Conservation (phyloP, 176 grass and related monocot genomes). For the Oryza glumipatula region DNA sequence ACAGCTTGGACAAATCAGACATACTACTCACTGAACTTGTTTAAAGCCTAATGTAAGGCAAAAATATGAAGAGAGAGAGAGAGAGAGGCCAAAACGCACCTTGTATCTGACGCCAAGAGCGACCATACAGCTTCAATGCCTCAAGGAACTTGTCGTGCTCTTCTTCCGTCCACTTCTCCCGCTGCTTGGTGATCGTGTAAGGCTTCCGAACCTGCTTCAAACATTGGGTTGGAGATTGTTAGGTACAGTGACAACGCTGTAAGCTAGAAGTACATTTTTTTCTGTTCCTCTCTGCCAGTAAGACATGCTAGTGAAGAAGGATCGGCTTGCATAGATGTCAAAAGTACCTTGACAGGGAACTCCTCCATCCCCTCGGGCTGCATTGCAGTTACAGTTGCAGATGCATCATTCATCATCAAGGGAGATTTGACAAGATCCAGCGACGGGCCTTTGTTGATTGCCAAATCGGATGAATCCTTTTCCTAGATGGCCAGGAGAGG, state of each 20-base stretch:
- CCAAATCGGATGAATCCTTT: conserved; percentile 22
- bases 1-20: conserved; percentile 50
- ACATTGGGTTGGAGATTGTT: not conserved
- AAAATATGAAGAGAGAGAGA: not conserved
- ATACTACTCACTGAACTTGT: not conserved
- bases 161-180: conserved; percentile 94
- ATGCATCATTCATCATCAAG: not conserved
- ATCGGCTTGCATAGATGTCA: not conserved
- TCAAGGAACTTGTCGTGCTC: conserved; percentile 89
- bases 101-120: conserved; percentile 91
- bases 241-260: not conserved
- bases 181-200: conserved; percentile 83
- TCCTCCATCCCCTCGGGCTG: conserved; percentile 49
- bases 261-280: too few species aligned
- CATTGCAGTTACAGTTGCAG: not conserved
- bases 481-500: conserved; percentile 32
- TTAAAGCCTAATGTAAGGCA: not conserved
- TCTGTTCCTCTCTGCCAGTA: not conserved
- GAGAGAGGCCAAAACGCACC: conserved; percentile 38
- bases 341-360: conserved; percentile 57
- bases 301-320: not conserved
- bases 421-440: conserved; percentile 15
- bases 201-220: conserved; percentile 73
- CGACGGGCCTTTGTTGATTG: not conserved
- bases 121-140: conserved; percentile 80